Evolutionary conservation across 495 filamentous ascomycete genomes (phyloP).

Genomic region (Aspergillus incahuasiensis): DNA sequence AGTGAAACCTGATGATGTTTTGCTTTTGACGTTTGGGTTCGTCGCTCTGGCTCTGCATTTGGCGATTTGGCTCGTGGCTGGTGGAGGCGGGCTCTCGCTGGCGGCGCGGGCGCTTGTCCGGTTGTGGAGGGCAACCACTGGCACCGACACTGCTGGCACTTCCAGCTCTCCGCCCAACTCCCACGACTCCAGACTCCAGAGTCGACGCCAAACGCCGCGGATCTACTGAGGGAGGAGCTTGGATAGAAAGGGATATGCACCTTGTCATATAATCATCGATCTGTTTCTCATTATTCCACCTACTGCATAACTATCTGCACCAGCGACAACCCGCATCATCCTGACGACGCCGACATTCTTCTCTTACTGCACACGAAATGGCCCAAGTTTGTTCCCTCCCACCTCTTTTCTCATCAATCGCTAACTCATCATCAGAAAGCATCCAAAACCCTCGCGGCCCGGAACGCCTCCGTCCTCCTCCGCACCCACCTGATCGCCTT

Average conservation of each 20-base stretch:
- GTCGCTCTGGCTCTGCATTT: conserved; percentile 3
- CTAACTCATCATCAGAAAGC: conserved; percentile 65
- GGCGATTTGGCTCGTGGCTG: conserved; percentile 19
- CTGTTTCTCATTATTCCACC: neutral
- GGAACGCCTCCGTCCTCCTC: conserved; percentile 68
- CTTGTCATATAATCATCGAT: neutral
- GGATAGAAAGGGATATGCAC: neutral
- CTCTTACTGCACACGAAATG: conserved; percentile 15
- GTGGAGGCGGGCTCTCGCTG: conserved; percentile 8
- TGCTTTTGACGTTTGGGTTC: conserved; percentile 19
- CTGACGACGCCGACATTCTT: neutral
- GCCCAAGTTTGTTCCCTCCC: conserved; percentile 28
- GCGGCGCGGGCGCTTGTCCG: conserved; percentile 19
- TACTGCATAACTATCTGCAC: neutral
- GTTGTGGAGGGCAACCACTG: conserved; percentile 32
- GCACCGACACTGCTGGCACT: neutral
- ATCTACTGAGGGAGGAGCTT: neutral
- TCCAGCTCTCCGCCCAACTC: neutral
- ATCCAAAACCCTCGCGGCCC: conserved; percentile 79
- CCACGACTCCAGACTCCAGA: neutral
- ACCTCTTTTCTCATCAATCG: neutral
- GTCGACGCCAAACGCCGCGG: too few species aligned
- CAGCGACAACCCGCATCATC: conserved; percentile 2
- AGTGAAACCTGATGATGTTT: conserved; percentile 17
- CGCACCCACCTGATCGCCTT: conserved; percentile 74